Evolutionary conservation across 2,329 filamentous ascomycete genomes (phyloP).

Genomic region (Penicillium nordicum): DNA sequence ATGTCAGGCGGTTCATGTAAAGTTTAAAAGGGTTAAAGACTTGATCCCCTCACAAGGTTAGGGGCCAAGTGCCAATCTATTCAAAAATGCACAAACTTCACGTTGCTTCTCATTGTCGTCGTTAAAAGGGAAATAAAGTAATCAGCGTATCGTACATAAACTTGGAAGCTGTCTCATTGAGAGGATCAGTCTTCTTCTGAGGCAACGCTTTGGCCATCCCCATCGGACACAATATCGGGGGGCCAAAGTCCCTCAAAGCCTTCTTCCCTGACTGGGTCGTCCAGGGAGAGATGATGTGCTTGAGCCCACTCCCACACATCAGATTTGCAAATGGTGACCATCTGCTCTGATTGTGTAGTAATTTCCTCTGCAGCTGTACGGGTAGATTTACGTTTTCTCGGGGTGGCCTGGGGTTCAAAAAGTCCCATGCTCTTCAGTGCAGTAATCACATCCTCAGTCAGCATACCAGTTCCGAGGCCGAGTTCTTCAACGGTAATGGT

Average conservation of each 20-base stretch:
- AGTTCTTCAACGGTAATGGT: conserved; percentile 66
- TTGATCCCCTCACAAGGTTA: conserved; percentile 11
- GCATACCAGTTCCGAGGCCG: conserved; percentile 76
- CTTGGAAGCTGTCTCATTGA: background rate
- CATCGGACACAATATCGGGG: conserved; percentile 35
- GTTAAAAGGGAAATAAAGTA: background rate
- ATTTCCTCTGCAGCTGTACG: conserved; percentile 23
- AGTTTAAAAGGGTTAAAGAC: conserved; percentile 17
- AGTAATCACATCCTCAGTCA: conserved; percentile 74
- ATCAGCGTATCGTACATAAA: conserved; percentile 11
- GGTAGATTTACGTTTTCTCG: conserved; percentile 53
- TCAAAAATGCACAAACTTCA: conserved; percentile 18
- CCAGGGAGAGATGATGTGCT: conserved; percentile 59
- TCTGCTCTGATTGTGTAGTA: conserved; percentile 25
- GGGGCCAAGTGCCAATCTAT: conserved; percentile 11
- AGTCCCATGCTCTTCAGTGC: conserved; percentile 78
- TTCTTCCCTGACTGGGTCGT: conserved; percentile 65
- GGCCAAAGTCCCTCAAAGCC: conserved; percentile 72
- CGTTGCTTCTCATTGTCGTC: conserved; percentile 10
- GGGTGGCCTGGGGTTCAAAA: conserved; percentile 50
- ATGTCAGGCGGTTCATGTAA: conserved; percentile 23
- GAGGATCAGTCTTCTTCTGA: conserved; percentile 17
- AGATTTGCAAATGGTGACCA: conserved; percentile 53
- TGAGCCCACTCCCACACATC: conserved; percentile 65
- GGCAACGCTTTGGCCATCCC: conserved; percentile 23